Evolutionary conservation across 768 basidiomycete species (phyloP).

Genomic region (Amanita muscaria): DNA sequence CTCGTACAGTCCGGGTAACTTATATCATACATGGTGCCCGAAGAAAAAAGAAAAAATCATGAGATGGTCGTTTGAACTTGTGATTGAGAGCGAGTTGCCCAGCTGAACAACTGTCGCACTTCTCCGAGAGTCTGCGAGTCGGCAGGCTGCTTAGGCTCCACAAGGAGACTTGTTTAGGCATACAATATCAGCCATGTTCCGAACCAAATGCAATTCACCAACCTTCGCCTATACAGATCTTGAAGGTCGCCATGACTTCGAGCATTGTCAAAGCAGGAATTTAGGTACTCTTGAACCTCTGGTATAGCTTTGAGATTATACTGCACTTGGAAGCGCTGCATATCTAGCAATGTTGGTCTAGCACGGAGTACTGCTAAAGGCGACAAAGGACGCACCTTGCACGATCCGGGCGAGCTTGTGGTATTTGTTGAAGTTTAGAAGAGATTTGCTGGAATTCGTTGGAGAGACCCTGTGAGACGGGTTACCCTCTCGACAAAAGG

Average conservation of each 20-base stretch:
- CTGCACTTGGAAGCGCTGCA: constrained; percentile 85
- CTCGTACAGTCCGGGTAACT: constrained; percentile 2
- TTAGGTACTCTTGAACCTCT: constrained; percentile 79
- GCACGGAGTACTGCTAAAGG: background rate
- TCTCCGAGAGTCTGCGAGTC: constrained; percentile 58
- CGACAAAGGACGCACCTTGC: constrained; percentile 40
- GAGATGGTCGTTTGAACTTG: constrained; percentile 17
- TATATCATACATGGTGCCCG: constrained; percentile 9
- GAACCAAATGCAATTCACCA: constrained; percentile 15
- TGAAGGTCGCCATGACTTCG: constrained; percentile 75
- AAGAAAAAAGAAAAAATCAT: constrained; percentile 17
- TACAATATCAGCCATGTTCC: background rate
- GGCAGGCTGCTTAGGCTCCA: constrained; percentile 76
- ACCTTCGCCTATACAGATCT: constrained; percentile 83
- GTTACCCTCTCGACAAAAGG: constrained; percentile 94
- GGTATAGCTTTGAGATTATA: constrained; percentile 85
- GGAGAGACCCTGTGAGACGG: constrained; percentile 78
- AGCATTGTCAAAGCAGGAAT: constrained; percentile 64
- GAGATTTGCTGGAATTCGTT: constrained; percentile 58
- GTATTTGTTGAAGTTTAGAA: constrained; percentile 97
- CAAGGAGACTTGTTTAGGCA: constrained; percentile 50
- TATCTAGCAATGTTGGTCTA: constrained; percentile 40
- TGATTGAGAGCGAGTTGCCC: constrained; percentile 59
- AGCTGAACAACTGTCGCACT: constrained; percentile 71
- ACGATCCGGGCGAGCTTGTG: constrained; percentile 83